Evolutionary conservation across 441 rosid species (phyloP).

Genomic region (Breynia disticha): DNA sequence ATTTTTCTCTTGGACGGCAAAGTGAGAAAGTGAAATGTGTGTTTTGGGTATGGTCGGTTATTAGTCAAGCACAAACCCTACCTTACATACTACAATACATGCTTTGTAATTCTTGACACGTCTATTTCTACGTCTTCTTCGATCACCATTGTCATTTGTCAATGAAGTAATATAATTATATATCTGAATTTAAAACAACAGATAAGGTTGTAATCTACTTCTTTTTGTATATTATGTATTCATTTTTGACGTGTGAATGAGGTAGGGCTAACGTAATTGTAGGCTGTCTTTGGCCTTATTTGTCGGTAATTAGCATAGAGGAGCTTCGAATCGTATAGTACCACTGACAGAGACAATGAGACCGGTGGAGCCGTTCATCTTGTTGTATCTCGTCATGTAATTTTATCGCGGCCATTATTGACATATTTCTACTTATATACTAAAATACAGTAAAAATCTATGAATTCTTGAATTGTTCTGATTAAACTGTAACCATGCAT

Average conservation of each 20-base stretch:
- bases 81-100: background rate
- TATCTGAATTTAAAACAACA: too few relatives aligned
- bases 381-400: too few relatives aligned
- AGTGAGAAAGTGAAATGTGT: conserved; percentile 19
- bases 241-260: conserved; percentile 25
- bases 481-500: too few relatives aligned
- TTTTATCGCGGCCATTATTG: too few relatives aligned
- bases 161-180: background rate
- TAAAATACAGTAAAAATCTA: too few relatives aligned
- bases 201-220: too few relatives aligned
- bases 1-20: conserved; percentile 55
- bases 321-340: conserved; percentile 9
- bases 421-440: too few relatives aligned
- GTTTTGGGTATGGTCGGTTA: background rate
- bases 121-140: conserved; percentile 5
- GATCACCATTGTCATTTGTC: background rate
- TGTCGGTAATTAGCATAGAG: background rate
- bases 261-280: conserved; percentile 18
- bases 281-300: conserved; percentile 9
- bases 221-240: background rate
- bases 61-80: background rate
- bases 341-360: too few relatives aligned
- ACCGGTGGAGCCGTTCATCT: too few relatives aligned
- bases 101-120: conserved; percentile 12
- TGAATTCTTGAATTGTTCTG: too few relatives aligned